These are phyloP conservation scores for Pseudocercospora macadamiae DNA, from an alignment of 2,329 filamentous ascomycete genomes.

Conservation along the genomic window DNA sequence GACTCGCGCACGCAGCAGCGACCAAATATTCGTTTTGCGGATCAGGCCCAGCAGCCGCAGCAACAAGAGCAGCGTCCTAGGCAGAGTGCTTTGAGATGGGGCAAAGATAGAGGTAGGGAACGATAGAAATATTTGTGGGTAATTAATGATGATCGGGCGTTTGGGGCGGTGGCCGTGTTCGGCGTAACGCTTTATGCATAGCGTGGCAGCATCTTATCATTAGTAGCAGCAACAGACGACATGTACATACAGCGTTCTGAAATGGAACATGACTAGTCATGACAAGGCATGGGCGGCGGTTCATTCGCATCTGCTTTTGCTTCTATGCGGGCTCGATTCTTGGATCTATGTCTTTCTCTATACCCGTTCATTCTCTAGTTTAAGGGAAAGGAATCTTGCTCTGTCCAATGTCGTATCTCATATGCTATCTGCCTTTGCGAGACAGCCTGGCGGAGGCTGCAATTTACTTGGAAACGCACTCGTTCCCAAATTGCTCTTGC, in stretches of 20 bases:
- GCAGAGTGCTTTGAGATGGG: constrained; percentile 37
- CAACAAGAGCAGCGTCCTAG: constrained; percentile 19
- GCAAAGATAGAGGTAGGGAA: constrained; percentile 32
- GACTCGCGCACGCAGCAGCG: constrained; percentile 21
- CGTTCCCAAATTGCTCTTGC: constrained; percentile 59
- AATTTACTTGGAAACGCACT: constrained; percentile 40
- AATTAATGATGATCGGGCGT: too few relatives aligned
- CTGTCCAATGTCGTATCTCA: too few relatives aligned
- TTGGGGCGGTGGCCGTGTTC: too few relatives aligned
- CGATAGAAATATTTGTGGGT: not conserved
- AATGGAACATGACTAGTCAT: too few relatives aligned
- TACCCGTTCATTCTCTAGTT: not conserved
- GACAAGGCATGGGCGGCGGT: too few relatives aligned
- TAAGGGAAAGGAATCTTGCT: too few relatives aligned
- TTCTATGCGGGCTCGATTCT: not conserved
- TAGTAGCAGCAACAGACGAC: too few relatives aligned
- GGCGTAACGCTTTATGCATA: not conserved
- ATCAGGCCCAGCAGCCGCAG: constrained; percentile 19
- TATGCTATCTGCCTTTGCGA: too few relatives aligned
- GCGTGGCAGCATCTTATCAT: not conserved
- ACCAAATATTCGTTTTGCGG: constrained; percentile 34
- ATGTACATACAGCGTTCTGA: too few relatives aligned
- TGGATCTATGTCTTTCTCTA: not conserved
- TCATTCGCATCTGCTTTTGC: too few relatives aligned
- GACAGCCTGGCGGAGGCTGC: constrained; percentile 22